Percentiles rank a stretch among this genome's conserved stretches.
These are phyloP conservation scores for sunflower (Helianthus annuus) DNA, from an alignment of 129 eudicot genomes.

Conservation along the genomic window DNA sequence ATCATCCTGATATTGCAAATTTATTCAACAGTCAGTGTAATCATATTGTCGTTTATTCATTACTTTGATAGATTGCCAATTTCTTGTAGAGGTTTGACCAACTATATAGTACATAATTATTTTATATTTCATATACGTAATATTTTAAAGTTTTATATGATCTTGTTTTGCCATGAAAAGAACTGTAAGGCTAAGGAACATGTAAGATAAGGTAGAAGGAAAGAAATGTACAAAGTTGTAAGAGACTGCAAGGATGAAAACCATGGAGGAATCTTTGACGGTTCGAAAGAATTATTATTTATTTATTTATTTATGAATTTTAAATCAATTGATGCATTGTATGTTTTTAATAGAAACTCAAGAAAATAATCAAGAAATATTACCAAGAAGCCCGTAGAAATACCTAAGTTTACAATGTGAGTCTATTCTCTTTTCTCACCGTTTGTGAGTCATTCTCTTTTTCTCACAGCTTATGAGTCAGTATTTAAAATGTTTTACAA, in stretches of 20 bases:
- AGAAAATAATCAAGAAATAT: no score
- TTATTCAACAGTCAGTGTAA: neutral
- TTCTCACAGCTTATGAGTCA: no score
- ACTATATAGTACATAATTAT: neutral
- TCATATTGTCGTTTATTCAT: neutral
- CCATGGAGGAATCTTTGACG: slow-evolving; percentile 76
- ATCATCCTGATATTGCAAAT: slow-evolving; percentile 46
- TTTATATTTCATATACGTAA: neutral
- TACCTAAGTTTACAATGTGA: no score
- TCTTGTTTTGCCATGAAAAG: neutral
- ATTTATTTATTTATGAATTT: no score
- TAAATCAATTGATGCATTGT: no score
- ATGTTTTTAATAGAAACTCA: no score
- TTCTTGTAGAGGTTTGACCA: neutral
- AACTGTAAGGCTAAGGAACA: neutral
- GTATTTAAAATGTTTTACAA: no score
- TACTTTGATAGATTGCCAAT: neutral
- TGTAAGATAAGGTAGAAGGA: slow-evolving; percentile 17
- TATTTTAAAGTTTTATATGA: neutral
- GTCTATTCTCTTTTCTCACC: no score
- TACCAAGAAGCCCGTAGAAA: no score
- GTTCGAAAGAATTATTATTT: slow-evolving; percentile 68
- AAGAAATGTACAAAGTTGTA: slow-evolving; percentile 71
- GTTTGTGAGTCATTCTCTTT: no score
- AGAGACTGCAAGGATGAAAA: slow-evolving; percentile 59